phyloP scores from a whole-genome alignment of 768 basidiomycete species.

The Sarcomyxa edulis region DNA sequence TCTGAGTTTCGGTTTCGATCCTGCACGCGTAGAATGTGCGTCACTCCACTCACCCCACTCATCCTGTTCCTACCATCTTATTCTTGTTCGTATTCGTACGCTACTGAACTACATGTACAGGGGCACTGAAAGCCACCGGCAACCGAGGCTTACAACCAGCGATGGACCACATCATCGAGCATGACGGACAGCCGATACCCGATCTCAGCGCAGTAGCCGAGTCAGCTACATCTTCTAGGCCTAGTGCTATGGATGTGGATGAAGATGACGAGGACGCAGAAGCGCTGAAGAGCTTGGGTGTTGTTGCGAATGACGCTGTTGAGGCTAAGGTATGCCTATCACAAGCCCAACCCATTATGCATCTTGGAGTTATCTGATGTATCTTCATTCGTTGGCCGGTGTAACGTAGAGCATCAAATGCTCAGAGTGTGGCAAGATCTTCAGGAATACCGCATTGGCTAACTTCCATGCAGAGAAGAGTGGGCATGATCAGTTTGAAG shows the following conservation, averaged over 20 bases:
- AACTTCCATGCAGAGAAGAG: slow-evolving; percentile 94
- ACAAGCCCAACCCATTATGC: too few relatives aligned
- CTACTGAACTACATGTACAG: slow-evolving; percentile 31
- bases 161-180: slow-evolving; percentile 84
- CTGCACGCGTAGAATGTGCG: slow-evolving; percentile 81
- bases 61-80: too few relatives aligned
- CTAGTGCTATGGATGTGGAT: slow-evolving; percentile 33
- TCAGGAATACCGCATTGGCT: slow-evolving; percentile 81
- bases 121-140: slow-evolving; percentile 84
- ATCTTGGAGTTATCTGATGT: too few relatives aligned
- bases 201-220: slow-evolving; percentile 43
- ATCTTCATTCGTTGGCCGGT: neutral
- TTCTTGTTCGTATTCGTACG: slow-evolving; percentile 1
- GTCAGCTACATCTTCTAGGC: slow-evolving; percentile 17
- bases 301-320: slow-evolving; percentile 31
- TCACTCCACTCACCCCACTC: too few relatives aligned
- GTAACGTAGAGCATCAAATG: slow-evolving; percentile 72
- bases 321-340: slow-evolving; percentile 70
- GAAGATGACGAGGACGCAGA: slow-evolving; percentile 75
- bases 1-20: slow-evolving; percentile 83
- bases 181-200: slow-evolving; percentile 74
- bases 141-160: slow-evolving; percentile 85
- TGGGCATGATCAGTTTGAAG: slow-evolving; percentile 94
- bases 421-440: slow-evolving; percentile 78
- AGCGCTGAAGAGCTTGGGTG: slow-evolving; percentile 48